Evolutionary conservation across 768 basidiomycete species (phyloP).

Genomic region (Tylopilus subfusipes): DNA sequence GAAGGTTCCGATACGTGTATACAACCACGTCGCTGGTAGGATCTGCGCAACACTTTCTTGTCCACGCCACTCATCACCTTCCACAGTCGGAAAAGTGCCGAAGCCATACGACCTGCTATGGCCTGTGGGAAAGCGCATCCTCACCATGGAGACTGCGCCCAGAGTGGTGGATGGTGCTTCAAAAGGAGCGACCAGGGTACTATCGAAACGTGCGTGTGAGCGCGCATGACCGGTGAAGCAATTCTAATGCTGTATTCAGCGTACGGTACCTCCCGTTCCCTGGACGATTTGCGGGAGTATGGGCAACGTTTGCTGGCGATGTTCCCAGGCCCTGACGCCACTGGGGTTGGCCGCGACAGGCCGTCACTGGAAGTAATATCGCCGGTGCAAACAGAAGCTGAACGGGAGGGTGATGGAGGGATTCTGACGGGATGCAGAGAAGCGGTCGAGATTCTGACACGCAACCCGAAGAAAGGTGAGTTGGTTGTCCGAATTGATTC

Average conservation of each 20-base stretch:
- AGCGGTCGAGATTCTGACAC: slow-evolving; percentile 86
- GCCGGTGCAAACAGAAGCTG: slow-evolving; percentile 22
- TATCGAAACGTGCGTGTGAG: slow-evolving; percentile 16
- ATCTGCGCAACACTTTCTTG: not conserved
- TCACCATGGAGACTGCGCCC: slow-evolving; percentile 28
- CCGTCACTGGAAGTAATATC: slow-evolving; percentile 24
- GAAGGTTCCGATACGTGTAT: slow-evolving; percentile 89
- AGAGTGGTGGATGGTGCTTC: slow-evolving; percentile 25
- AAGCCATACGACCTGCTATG: slow-evolving; percentile 80
- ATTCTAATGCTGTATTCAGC: slow-evolving; percentile 11
- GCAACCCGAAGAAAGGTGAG: slow-evolving; percentile 86
- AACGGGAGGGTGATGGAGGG: slow-evolving; percentile 43
- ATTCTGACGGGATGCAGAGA: slow-evolving; percentile 61
- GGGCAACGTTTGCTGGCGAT: slow-evolving; percentile 49
- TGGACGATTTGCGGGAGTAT: slow-evolving; percentile 51
- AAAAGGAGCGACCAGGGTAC: slow-evolving; percentile 5
- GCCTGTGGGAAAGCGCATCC: slow-evolving; percentile 53
- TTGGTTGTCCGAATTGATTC: not conserved
- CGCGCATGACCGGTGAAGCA: not conserved
- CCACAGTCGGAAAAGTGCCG: slow-evolving; percentile 49
- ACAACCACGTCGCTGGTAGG: slow-evolving; percentile 81
- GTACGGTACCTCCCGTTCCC: slow-evolving; percentile 22
- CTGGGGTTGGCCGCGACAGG: slow-evolving; percentile 25
- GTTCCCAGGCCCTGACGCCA: slow-evolving; percentile 35
- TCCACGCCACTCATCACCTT: slow-evolving; percentile 3